Conservation (phyloP, 257 asterid genomes). For the Solanum raphanifolium region DNA sequence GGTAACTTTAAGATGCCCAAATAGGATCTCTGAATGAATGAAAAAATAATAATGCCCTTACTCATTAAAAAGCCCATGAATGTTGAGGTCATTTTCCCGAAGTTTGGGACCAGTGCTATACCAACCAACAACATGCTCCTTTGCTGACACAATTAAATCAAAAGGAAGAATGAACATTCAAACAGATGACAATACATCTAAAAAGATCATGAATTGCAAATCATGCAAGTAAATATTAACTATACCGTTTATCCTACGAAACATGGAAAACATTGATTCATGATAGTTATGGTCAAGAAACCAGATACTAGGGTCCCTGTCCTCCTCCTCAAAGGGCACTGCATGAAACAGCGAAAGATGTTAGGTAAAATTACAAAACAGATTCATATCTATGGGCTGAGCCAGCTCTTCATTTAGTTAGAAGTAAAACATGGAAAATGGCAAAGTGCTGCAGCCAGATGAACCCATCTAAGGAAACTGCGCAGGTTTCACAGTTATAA, state of each 20-base stretch:
- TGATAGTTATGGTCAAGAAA: constrained; percentile 97
- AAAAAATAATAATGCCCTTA: constrained; percentile 20
- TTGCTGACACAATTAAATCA: constrained; percentile 43
- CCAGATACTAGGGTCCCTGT: constrained; percentile 88
- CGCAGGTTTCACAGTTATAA: not conserved
- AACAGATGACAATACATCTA: not conserved
- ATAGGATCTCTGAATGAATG: not conserved
- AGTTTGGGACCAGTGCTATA: constrained; percentile 96
- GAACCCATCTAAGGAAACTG: not conserved
- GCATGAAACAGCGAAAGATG: constrained; percentile 14
- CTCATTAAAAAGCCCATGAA: constrained; percentile 77
- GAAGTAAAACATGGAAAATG: not conserved
- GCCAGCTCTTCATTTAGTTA: not conserved
- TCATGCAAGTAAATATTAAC: not conserved
- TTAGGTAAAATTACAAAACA: not conserved
- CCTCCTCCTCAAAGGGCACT: constrained; percentile 99
- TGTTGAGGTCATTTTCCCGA: constrained; percentile 68
- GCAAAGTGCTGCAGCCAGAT: not conserved
- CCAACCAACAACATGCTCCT: constrained; percentile 99
- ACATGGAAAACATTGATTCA: constrained; percentile 92
- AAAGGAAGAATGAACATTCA: not conserved
- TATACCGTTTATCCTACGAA: constrained; percentile 84
- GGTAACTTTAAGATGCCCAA: too few species aligned
- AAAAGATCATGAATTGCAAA: not conserved
- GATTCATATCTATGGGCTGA: not conserved